Conservation (phyloP, 2,329 filamentous ascomycete genomes). For the Monilinia laxa region DNA sequence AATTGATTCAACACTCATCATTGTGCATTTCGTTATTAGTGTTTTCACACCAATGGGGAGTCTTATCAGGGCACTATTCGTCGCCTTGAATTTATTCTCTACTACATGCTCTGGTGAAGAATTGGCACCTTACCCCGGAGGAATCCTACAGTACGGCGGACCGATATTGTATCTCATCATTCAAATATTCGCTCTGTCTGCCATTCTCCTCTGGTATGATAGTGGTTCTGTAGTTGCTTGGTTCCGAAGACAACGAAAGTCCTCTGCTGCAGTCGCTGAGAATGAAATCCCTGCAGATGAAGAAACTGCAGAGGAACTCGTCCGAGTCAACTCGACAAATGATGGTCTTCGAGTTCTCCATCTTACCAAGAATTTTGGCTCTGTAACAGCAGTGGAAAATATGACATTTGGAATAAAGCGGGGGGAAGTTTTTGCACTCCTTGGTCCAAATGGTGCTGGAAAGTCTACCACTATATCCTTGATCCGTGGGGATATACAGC, state of each 20-base stretch:
- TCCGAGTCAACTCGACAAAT: constrained; percentile 56
- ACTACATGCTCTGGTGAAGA: constrained; percentile 66
- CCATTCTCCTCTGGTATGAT: constrained; percentile 75
- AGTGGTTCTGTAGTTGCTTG: constrained; percentile 65
- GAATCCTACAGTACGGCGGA: constrained; percentile 73
- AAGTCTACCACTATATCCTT: constrained; percentile 88
- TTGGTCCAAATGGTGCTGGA: constrained; percentile 88
- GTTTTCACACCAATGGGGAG: constrained; percentile 75
- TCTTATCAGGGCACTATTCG: constrained; percentile 69
- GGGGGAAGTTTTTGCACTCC: constrained; percentile 82
- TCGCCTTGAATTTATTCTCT: constrained; percentile 81
- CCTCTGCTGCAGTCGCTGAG: constrained; percentile 21
- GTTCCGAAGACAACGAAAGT: constrained; percentile 43
- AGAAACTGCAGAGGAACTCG: constrained; percentile 65
- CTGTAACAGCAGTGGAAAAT: constrained; percentile 80
- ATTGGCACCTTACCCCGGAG: constrained; percentile 67
- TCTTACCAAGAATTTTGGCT: constrained; percentile 75
- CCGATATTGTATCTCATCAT: constrained; percentile 80
- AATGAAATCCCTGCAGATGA: constrained; percentile 34
- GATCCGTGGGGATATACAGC: constrained; percentile 83
- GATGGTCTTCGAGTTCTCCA: constrained; percentile 68
- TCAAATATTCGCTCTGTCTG: constrained; percentile 70
- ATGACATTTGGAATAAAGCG: constrained; percentile 78
- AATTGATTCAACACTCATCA: constrained; percentile 64
- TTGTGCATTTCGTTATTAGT: constrained; percentile 74